Percentiles rank a stretch among this genome's conserved stretches.
Evolutionary conservation across 2,329 filamentous ascomycete genomes (phyloP).

Genomic region (Ophiocordyceps sinensis): DNA sequence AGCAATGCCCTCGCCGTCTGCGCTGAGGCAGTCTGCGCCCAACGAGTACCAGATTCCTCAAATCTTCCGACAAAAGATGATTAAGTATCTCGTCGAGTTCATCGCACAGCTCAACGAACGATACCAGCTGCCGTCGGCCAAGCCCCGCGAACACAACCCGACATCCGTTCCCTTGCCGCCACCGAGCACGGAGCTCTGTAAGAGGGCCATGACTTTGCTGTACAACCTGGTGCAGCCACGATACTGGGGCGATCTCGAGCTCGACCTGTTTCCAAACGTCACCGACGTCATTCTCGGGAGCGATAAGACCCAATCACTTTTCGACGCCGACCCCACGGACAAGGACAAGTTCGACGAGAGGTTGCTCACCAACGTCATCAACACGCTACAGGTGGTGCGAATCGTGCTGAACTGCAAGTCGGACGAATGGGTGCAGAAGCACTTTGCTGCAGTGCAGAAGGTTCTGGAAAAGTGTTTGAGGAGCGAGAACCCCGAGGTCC

Average conservation of each 20-base stretch:
- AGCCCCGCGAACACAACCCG: slow-evolving; percentile 38
- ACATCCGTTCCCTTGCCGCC: slow-evolving; percentile 33
- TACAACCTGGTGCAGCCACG: slow-evolving; percentile 73
- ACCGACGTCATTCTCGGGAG: slow-evolving; percentile 74
- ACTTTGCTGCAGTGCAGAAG: slow-evolving; percentile 66
- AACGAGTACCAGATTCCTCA: slow-evolving; percentile 55
- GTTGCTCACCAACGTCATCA: slow-evolving; percentile 78
- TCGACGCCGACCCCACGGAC: slow-evolving; percentile 44
- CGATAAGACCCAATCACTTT: slow-evolving; percentile 54
- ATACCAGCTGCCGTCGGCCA: slow-evolving; percentile 60
- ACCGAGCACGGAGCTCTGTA: slow-evolving; percentile 62
- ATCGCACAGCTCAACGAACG: slow-evolving; percentile 82
- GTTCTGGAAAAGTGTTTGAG: slow-evolving; percentile 80
- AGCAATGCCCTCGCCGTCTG: slow-evolving; percentile 38
- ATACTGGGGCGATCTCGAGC: slow-evolving; percentile 83
- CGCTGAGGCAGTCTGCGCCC: slow-evolving; percentile 23
- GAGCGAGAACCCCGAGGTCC: slow-evolving; percentile 80
- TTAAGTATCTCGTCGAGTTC: slow-evolving; percentile 92
- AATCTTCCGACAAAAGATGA: slow-evolving; percentile 59
- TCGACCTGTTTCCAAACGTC: slow-evolving; percentile 82
- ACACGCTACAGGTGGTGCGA: slow-evolving; percentile 82
- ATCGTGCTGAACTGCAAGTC: slow-evolving; percentile 78
- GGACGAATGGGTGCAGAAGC: slow-evolving; percentile 78
- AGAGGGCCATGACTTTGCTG: slow-evolving; percentile 69
- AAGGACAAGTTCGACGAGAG: slow-evolving; percentile 70